Evolutionary conservation across 2,329 filamentous ascomycete genomes (phyloP).

Genomic region (Ceratocystis diversiconidia): DNA sequence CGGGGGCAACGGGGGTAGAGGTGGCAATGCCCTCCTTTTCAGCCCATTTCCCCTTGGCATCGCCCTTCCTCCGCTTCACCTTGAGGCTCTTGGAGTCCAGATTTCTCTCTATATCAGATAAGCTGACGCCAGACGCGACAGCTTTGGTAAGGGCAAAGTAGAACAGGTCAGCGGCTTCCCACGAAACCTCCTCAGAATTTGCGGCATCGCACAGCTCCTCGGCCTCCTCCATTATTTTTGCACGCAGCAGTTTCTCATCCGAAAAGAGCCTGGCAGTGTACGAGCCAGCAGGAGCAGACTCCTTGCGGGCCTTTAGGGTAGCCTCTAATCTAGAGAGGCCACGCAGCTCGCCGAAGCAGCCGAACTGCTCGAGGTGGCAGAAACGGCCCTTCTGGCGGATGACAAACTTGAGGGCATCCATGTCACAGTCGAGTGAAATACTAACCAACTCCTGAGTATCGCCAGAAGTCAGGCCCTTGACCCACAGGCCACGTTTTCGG

Average conservation of each 20-base stretch:
- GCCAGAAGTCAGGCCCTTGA: conserved; percentile 89
- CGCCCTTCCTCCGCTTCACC: conserved; percentile 81
- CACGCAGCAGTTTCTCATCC: conserved; percentile 73
- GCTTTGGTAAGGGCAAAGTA: conserved; percentile 94
- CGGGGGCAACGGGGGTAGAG: conserved; percentile 24
- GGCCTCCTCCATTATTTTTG: conserved; percentile 98
- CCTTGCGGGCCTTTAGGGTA: conserved; percentile 68
- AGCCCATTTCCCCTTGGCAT: conserved; percentile 88
- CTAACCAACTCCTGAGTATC: conserved; percentile 82
- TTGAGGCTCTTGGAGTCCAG: conserved; percentile 91
- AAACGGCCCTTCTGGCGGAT: conserved; percentile 85
- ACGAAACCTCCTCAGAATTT: conserved; percentile 70
- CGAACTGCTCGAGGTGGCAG: conserved; percentile 83
- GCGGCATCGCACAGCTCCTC: conserved; percentile 84
- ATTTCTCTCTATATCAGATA: conserved; percentile 83
- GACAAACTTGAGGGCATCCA: conserved; percentile 78
- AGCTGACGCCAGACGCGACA: conserved; percentile 63
- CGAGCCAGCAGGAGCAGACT: conserved; percentile 71
- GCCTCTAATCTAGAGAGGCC: conserved; percentile 77
- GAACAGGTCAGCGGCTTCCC: conserved; percentile 86
- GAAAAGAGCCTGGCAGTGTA: conserved; percentile 90
- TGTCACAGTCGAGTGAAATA: conserved; percentile 81
- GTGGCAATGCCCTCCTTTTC: conserved; percentile 59
- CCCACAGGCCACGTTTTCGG: conserved; percentile 87
- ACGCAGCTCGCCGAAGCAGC: conserved; percentile 75